Percentiles rank a stretch among this genome's conserved stretches.
Conservation (phyloP, 148 eudicot species). For the Pouteria glomerata region DNA sequence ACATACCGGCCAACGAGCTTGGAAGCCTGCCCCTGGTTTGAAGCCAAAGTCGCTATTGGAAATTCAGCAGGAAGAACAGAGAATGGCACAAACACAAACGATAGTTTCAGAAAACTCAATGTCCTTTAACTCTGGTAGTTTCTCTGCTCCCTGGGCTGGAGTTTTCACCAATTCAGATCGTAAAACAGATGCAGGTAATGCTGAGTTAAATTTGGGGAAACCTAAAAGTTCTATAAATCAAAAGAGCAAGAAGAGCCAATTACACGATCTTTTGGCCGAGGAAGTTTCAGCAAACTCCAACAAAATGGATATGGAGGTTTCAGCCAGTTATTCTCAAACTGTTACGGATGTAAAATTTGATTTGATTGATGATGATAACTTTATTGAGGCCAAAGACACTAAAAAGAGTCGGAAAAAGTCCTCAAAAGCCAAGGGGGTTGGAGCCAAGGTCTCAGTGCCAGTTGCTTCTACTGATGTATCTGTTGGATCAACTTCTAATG, state of each 20-base stretch:
- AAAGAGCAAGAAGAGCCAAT: constrained; percentile 61
- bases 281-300: constrained; percentile 42
- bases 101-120: constrained; percentile 37
- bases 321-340: constrained; percentile 29
- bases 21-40: constrained; percentile 88
- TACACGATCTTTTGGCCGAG: constrained; percentile 71
- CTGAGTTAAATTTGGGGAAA: constrained; percentile 23
- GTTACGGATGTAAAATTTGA: constrained; percentile 27
- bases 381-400: constrained; percentile 88
- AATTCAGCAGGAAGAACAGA: constrained; percentile 92
- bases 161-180: constrained; percentile 39
- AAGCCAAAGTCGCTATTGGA: constrained; percentile 88
- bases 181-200: constrained; percentile 33
- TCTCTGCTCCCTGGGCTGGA: constrained; percentile 76
- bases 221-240: constrained; percentile 25
- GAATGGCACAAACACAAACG: constrained; percentile 43
- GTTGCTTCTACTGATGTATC: constrained; percentile 33
- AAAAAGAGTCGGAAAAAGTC: constrained; percentile 91
- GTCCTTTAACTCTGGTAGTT: constrained; percentile 39
- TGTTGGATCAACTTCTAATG: constrained; percentile 50
- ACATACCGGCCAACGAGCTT: constrained; percentile 45
- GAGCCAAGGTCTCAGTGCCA: constrained; percentile 39
- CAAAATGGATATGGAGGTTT: constrained; percentile 33
- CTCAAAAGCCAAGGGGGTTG: constrained; percentile 68
- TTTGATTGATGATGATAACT: constrained; percentile 44